Evolutionary conservation across 2,329 filamentous ascomycete genomes (phyloP).

Genomic region (Neocucurbitaria cava): DNA sequence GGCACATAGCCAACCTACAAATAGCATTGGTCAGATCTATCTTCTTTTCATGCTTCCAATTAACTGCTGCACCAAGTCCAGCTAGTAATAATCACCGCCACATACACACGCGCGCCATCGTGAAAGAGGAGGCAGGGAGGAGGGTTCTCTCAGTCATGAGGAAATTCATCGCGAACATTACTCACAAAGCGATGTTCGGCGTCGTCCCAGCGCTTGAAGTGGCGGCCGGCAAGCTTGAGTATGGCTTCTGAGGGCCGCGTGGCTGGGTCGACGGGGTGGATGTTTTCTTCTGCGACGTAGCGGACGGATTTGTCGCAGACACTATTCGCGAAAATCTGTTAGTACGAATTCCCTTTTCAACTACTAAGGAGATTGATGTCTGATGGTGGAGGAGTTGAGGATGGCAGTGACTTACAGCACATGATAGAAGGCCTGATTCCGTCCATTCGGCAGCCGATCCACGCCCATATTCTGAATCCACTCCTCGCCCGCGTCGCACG

Average conservation of each 20-base stretch:
- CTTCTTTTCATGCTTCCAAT: too few relatives aligned
- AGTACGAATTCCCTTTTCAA: too few relatives aligned
- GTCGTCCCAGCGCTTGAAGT: constrained; percentile 85
- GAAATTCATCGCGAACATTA: constrained; percentile 82
- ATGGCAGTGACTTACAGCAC: constrained; percentile 71
- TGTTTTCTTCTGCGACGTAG: constrained; percentile 83
- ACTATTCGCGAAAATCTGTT: constrained; percentile 53
- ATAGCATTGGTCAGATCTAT: neutral
- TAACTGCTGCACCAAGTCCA: too few relatives aligned
- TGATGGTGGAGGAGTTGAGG: too few relatives aligned
- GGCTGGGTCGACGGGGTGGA: constrained; percentile 55
- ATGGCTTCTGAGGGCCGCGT: constrained; percentile 63
- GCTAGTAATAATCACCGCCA: too few relatives aligned
- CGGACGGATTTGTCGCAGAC: constrained; percentile 72
- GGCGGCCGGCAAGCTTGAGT: constrained; percentile 76
- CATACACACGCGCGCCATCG: too few relatives aligned
- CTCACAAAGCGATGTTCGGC: constrained; percentile 75
- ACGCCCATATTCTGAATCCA: constrained; percentile 71
- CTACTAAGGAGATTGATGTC: too few relatives aligned
- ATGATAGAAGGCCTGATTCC: constrained; percentile 80
- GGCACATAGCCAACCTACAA: constrained; percentile 9
- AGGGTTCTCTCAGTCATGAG: constrained; percentile 70
- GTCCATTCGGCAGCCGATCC: constrained; percentile 63
- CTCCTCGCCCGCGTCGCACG: constrained; percentile 64
- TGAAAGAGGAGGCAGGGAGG: too few relatives aligned